Evolutionary conservation across 768 basidiomycete genomes (phyloP).

Genomic region (Lentinula edodes): DNA sequence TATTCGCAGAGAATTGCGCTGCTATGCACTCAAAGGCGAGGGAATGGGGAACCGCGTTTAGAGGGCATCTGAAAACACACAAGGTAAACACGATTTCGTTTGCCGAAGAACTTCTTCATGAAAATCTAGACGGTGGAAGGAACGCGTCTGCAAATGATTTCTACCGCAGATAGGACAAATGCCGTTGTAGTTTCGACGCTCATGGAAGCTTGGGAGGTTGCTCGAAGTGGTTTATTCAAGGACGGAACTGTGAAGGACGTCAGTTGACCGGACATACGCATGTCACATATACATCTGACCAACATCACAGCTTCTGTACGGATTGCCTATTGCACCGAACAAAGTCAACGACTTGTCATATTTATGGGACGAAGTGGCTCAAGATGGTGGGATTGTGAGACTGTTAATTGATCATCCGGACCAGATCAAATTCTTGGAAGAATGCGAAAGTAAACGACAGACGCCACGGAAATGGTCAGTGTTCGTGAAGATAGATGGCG

Average conservation of each 20-base stretch:
- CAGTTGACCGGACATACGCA: conserved; percentile 19
- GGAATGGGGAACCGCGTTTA: conserved; percentile 64
- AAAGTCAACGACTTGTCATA: conserved; percentile 66
- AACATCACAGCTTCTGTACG: conserved; percentile 67
- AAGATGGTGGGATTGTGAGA: conserved; percentile 54
- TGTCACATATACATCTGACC: neutral
- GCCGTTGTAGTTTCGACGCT: conserved; percentile 79
- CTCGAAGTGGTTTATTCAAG: conserved; percentile 58
- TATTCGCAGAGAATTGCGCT: conserved; percentile 71
- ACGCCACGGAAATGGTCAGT: conserved; percentile 56
- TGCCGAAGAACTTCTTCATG: conserved; percentile 3
- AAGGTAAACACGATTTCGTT: conserved; percentile 41
- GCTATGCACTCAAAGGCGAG: conserved; percentile 64
- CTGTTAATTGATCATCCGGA: conserved; percentile 73
- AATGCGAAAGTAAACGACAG: conserved; percentile 41
- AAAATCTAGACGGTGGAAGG: conserved; percentile 65
- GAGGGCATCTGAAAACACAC: conserved; percentile 83
- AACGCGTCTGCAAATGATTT: conserved; percentile 59
- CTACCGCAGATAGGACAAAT: conserved; percentile 44
- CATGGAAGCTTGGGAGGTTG: conserved; percentile 75
- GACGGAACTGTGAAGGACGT: conserved; percentile 79
- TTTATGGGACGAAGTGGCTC: conserved; percentile 50
- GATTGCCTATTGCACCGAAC: conserved; percentile 64
- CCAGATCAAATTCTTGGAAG: conserved; percentile 62
- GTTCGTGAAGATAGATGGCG: conserved; percentile 79